These are phyloP conservation scores for Suillus spraguei DNA, from an alignment of 768 basidiomycete genomes.

Conservation along the genomic window DNA sequence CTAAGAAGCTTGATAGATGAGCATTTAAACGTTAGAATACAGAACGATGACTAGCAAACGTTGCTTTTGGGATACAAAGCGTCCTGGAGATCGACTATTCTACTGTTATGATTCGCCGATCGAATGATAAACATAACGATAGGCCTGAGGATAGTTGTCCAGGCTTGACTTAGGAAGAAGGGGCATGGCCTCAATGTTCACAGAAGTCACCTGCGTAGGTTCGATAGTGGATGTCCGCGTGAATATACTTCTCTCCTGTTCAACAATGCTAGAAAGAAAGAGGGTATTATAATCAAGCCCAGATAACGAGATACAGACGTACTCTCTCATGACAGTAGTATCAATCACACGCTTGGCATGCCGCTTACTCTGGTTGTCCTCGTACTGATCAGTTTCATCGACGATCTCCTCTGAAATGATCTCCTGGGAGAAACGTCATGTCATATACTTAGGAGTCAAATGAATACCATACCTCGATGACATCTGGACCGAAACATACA, in stretches of 20 bases:
- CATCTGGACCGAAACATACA: conserved; percentile 43
- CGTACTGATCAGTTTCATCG: conserved; percentile 90
- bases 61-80: neutral
- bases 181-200: neutral
- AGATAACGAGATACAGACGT: conserved; percentile 11
- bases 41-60: neutral
- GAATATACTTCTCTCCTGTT: conserved; percentile 43
- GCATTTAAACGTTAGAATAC: neutral
- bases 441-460: conserved; percentile 1
- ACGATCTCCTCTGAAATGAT: conserved; percentile 98
- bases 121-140: conserved; percentile 2
- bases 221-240: conserved; percentile 34
- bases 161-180: neutral
- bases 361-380: conserved; percentile 82
- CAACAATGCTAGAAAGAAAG: conserved; percentile 49
- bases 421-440: conserved; percentile 52
- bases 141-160: neutral
- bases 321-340: conserved; percentile 81
- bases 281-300: neutral
- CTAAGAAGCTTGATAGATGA: neutral
- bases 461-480: conserved; percentile 60
- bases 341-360: conserved; percentile 72
- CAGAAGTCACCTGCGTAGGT: conserved; percentile 25
- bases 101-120: neutral
- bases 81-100: neutral